Base-by-base conservation (phyloP, 139 green algal genomes). In the Picocystis salinarum region DNA sequence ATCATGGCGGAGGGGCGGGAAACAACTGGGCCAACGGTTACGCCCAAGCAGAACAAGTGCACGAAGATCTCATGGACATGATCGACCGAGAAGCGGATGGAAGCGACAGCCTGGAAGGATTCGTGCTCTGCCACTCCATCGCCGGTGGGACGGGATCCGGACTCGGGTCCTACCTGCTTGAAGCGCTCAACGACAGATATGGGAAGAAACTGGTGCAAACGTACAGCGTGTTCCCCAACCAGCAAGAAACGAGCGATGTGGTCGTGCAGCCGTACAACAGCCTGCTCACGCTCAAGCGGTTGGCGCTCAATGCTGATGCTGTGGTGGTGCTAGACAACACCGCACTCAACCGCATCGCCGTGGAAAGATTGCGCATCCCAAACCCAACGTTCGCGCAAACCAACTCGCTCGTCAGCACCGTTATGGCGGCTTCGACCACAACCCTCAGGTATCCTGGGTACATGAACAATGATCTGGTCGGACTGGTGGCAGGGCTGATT, bases 211-310 rank as follows among this genome's bases (percentile, higher is more conserved):
- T 97, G 13, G 73, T 96, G 15, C 85, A 96, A 61, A 85, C 82
- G 7, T 74, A 73, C 77, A 88, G 71, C 34, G 88, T 99, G 34
- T 99, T 99, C 46, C 88, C 88, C 26, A 96, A 96, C 61, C 85
- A 97, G 68, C 78, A 72, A 12, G 88, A 96, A 59, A 69, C 49
- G 15, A 75, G 61, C 0, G 87, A 97, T 54, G 88, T 97, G 37
- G 88, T 99, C 9, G 88, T 99, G 27, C 88, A 99, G 72, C 88
- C 89, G 5, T 99, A 99, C 76, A 99, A 99, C 72, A 83, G 67
- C 4, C 52, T 99, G 50, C 75, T 99, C 15, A 95, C 88, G 4
- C 73, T 99, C 7, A 96, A 97, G 64, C 74, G 88, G 0, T 67
- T 99, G 3, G 83, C 81, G 5, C 67, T 91, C 20, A 78, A 94